Evolutionary conservation across 768 basidiomycete species (phyloP).

Genomic region (Exidia glandulosa): DNA sequence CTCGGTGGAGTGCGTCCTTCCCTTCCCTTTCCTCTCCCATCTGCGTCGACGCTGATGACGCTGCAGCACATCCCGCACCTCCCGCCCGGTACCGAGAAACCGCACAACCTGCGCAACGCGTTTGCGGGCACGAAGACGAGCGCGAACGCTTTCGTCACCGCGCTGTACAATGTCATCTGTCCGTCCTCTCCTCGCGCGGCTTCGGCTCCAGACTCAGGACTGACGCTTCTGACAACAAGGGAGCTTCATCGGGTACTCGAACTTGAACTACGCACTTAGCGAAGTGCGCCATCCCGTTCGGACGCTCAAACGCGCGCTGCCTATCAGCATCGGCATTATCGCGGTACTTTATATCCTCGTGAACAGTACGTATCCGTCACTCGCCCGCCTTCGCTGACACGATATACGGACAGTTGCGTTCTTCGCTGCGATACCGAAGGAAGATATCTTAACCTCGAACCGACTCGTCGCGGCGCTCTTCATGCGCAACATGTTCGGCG

Average conservation of each 20-base stretch:
- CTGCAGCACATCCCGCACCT: neutral
- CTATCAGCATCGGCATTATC: slow-evolving; percentile 44
- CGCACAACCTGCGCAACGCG: neutral
- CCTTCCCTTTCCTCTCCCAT: too few relatives aligned
- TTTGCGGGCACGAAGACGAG: neutral
- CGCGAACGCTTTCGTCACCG: slow-evolving; percentile 34
- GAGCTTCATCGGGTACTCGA: slow-evolving; percentile 40
- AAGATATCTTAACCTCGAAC: slow-evolving; percentile 35
- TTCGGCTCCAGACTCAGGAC: too few relatives aligned
- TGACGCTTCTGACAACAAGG: slow-evolving; percentile 6
- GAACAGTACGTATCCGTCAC: slow-evolving; percentile 17
- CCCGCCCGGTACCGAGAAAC: neutral
- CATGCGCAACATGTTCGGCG: slow-evolving; percentile 45
- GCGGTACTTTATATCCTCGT: slow-evolving; percentile 42
- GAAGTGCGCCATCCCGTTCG: slow-evolving; percentile 48
- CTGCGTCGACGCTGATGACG: too few relatives aligned
- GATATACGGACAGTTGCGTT: slow-evolving; percentile 33
- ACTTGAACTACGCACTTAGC: slow-evolving; percentile 48
- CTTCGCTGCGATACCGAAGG: slow-evolving; percentile 38
- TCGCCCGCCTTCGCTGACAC: too few relatives aligned
- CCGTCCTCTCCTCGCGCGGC: neutral
- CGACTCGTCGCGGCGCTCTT: slow-evolving; percentile 50
- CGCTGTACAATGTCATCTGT: slow-evolving; percentile 38
- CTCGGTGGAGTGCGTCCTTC: neutral
- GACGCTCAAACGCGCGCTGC: slow-evolving; percentile 52